Base-by-base conservation (phyloP, 345 rosid genomes). In the Eucalyptus marginata region DNA sequence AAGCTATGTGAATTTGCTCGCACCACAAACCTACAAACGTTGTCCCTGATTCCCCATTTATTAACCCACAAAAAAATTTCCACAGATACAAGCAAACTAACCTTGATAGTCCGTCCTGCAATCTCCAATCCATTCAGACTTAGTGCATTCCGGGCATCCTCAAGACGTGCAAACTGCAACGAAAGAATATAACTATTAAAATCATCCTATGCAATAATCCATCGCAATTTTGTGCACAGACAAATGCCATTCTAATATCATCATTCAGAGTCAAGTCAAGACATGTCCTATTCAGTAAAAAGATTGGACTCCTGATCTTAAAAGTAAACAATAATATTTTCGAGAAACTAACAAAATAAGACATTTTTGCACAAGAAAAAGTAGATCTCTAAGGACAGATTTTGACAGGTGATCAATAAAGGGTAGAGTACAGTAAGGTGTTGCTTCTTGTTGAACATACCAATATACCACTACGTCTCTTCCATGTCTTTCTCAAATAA, bases 71-170 rank as follows among this genome's bases (percentile, higher is more conserved):
- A 43, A 81, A 18, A 54, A 84, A 50, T 84, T 44, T 51, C 43
- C 8, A 86, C 81, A 68, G 40, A 36, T 10, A 81, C 49, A 40
- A 51, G 50, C 12, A 15, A 79, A 12, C 66, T 47, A 92, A 96
- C 99, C 99, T 98, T 97, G 92, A 98, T 96, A 40, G 95, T 92
- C 51, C 97, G 97, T 64, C 98, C 96, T 10, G 97, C 99, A 92
- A 98, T 94, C 93, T 97, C 99, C 91, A 98, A 90, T 87, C 98
- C 99, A 94, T 98, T 96, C 91, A 98, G 92, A 93, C 94, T 97
- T 88, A 96, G 89, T 7, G 98, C 99, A 93, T 96, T 96, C 90
- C 93, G 95, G 83, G 99, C 97, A 95, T 98, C 99, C 91, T 97
- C 99, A 90, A 98, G 96, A 52, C 97, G 99, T 46, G 96, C 95